Evolutionary conservation across 139 green algal genomes (phyloP).

Genomic region (Tetradesmus lagerheimii): DNA sequence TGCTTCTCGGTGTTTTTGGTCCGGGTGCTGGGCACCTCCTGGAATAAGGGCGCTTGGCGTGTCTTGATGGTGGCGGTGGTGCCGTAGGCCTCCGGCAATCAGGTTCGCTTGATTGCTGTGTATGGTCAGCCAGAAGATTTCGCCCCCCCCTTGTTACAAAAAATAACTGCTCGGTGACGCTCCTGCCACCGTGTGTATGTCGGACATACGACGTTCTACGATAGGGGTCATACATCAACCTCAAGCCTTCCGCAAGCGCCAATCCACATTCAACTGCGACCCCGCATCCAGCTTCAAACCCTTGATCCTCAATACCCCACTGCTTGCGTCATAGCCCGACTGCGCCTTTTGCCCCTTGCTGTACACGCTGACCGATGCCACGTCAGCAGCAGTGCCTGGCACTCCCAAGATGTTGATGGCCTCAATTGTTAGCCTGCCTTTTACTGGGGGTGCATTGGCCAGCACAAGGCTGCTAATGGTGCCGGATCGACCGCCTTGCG

Average conservation of each 20-base stretch:
- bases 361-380: not conserved
- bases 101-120: too few species aligned
- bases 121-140: too few species aligned
- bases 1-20: too few species aligned
- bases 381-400: not conserved
- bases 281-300: constrained; percentile 22
- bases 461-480: not conserved
- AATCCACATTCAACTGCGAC: not conserved
- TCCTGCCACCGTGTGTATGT: too few species aligned
- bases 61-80: too few species aligned
- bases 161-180: too few species aligned
- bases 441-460: not conserved
- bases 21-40: too few species aligned
- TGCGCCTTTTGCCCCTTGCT: not conserved
- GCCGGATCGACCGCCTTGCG: not conserved
- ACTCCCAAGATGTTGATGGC: constrained; percentile 25
- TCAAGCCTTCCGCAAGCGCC: not conserved
- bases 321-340: not conserved
- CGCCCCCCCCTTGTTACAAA: too few species aligned
- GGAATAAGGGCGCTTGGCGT: too few species aligned
- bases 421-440: not conserved
- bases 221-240: too few species aligned
- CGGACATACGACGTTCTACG: too few species aligned
- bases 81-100: too few species aligned
- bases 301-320: not conserved